Conservation (phyloP, 441 rosid species). For the Adansonia grandidieri region DNA sequence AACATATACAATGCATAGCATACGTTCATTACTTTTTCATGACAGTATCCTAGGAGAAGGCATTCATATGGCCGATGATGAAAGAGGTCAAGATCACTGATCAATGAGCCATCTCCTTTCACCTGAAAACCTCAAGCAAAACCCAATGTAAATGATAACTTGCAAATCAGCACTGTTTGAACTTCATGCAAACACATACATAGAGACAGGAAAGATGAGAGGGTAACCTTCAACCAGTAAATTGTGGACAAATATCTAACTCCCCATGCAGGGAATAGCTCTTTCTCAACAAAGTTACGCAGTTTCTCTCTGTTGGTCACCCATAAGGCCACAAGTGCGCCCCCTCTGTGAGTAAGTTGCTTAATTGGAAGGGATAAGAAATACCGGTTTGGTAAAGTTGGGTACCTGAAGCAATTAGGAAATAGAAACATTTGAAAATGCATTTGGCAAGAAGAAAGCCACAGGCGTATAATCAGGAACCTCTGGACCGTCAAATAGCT, state of each 20-base stretch:
- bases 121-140: conserved; percentile 52
- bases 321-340: conserved; percentile 92
- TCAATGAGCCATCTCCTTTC: conserved; percentile 75
- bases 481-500: conserved; percentile 12
- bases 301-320: conserved; percentile 88
- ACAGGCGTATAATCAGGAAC: conserved; percentile 5
- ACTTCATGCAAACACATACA: conserved; percentile 22
- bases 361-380: conserved; percentile 82
- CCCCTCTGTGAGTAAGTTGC: conserved; percentile 66
- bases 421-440: conserved; percentile 17
- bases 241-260: conserved; percentile 55
- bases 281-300: conserved; percentile 69
- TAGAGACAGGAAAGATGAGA: background rate
- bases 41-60: conserved; percentile 71
- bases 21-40: conserved; percentile 51
- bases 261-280: conserved; percentile 84
- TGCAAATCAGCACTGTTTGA: conserved; percentile 24
- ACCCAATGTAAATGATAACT: conserved; percentile 15
- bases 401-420: conserved; percentile 58
- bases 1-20: background rate
- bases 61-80: conserved; percentile 96
- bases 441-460: background rate
- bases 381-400: conserved; percentile 77
- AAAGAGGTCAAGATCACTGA: conserved; percentile 75
- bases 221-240: conserved; percentile 83